A percentile compares a stretch with the other conserved stretches of the same genome.
phyloP scores from a whole-genome alignment of 495 filamentous ascomycete genomes.

The Cairneyella variabilis region DNA sequence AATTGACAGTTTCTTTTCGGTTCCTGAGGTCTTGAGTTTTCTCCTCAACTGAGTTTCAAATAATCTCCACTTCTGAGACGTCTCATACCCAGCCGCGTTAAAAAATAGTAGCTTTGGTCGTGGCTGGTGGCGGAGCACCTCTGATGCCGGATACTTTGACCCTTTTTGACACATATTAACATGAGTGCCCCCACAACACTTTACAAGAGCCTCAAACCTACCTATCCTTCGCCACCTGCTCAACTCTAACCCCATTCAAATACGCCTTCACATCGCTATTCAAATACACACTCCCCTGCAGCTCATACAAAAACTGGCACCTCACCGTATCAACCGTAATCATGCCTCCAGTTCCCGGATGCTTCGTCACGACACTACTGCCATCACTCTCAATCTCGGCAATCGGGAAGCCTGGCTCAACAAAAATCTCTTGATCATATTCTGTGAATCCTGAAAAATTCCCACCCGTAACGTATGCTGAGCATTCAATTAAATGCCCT shows the following conservation, averaged over 20 bases:
- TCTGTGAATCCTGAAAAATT: slow-evolving; percentile 57
- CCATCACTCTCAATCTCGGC: slow-evolving; percentile 52
- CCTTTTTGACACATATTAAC: background rate
- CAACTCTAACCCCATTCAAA: slow-evolving; percentile 42
- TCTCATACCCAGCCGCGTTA: background rate
- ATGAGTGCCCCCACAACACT: too few species aligned
- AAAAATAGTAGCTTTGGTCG: background rate
- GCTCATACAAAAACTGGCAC: slow-evolving; percentile 56
- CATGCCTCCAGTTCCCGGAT: slow-evolving; percentile 5
- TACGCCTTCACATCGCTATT: slow-evolving; percentile 54
- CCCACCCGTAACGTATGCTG: slow-evolving; percentile 50
- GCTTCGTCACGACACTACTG: slow-evolving; percentile 30
- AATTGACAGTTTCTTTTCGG: background rate
- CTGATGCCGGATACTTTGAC: background rate
- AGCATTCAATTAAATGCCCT: slow-evolving; percentile 55
- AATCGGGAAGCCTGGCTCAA: slow-evolving; percentile 46
- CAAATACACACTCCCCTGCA: slow-evolving; percentile 55
- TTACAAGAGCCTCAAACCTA: background rate
- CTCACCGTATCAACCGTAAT: slow-evolving; percentile 48
- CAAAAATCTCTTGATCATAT: slow-evolving; percentile 31
- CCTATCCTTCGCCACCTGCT: slow-evolving; percentile 36
- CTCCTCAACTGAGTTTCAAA: background rate
- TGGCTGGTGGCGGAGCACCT: slow-evolving; percentile 29
- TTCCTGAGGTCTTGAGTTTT: background rate
- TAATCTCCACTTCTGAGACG: background rate